Evolutionary conservation across 345 rosid genomes (phyloP), one percentile per base, ranked within the genome.

Genomic region (Erodium maritimum): DNA sequence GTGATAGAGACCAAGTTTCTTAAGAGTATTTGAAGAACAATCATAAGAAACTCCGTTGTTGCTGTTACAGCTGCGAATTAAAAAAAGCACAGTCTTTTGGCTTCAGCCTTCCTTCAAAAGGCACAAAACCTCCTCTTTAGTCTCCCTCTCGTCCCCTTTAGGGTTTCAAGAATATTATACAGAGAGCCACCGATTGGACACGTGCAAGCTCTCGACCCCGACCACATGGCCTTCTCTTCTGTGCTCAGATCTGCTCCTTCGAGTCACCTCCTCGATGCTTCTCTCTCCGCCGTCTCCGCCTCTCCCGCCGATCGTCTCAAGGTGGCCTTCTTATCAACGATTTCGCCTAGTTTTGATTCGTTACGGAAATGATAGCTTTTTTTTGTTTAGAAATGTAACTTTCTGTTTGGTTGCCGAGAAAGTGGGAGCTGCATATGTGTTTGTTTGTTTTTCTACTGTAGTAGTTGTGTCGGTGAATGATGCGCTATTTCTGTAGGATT

Each of bases 161-260:
- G 74, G 73, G 73, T 59, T 71, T 61, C 22, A n/a, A n/a, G n/a
- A n/a, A n/a, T n/a, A n/a, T n/a, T n/a, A n/a, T n/a, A n/a, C n/a
- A n/a, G n/a, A n/a, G n/a, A n/a, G n/a, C n/a, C n/a, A n/a, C n/a
- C n/a, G n/a, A n/a, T n/a, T n/a, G n/a, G n/a, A n/a, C n/a, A n/a
- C n/a, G n/a, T n/a, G n/a, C n/a, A n/a, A n/a, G n/a, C n/a, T n/a
- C n/a, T n/a, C n/a, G n/a, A n/a, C n/a, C n/a, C n/a, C 17, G 23
- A 65, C 48, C 48, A 14, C 58, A 91, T 88, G 99, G 87, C 94
- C 5, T 69, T 72, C 71, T 80, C 94, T 50, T 72, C 83, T 56
- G 75, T 83, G 55, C 24, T 83, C 78, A 80, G 95, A 86, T 85
- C 94, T 55, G 57, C 85, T 16, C 57, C 84, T 65, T 54, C 76